Percentiles rank a stretch among this genome's conserved stretches.
Conservation (phyloP, 176 grass and related monocot genomes). For the Phragmites australis region DNA sequence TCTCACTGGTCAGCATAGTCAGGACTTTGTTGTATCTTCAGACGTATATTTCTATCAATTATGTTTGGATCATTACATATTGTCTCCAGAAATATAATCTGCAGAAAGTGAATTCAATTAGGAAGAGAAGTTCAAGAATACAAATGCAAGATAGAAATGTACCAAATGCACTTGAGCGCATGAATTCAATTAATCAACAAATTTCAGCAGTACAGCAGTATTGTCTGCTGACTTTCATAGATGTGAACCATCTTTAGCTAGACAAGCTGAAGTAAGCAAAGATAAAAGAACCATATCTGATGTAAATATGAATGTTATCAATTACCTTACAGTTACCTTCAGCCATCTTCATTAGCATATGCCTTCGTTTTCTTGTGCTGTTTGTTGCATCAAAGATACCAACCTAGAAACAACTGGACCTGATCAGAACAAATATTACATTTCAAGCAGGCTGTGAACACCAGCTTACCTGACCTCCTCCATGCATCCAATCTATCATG, state of each 20-base stretch:
- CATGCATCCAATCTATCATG: slow-evolving; percentile 97
- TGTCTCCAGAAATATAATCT: slow-evolving; percentile 99
- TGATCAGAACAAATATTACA: slow-evolving; percentile 36
- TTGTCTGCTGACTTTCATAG: slow-evolving; percentile 23
- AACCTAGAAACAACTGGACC: slow-evolving; percentile 59
- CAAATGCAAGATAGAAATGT: slow-evolving; percentile 4
- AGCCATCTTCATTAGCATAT: slow-evolving; percentile 96
- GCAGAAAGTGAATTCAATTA: slow-evolving; percentile 34
- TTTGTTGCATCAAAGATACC: slow-evolving; percentile 99
- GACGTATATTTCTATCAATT: slow-evolving; percentile 92
- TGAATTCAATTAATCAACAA: slow-evolving; percentile 10
- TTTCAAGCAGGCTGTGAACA: slow-evolving; percentile 38
- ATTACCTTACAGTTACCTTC: slow-evolving; percentile 98
- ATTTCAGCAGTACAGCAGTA: neutral
- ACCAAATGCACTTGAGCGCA: slow-evolving; percentile 24
- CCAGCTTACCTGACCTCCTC: slow-evolving; percentile 83
- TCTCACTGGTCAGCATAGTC: slow-evolving; percentile 92
- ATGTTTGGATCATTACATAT: slow-evolving; percentile 92
- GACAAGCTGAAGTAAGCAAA: slow-evolving; percentile 26
- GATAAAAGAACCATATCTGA: slow-evolving; percentile 8
- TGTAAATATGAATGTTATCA: slow-evolving; percentile 21
- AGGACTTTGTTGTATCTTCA: slow-evolving; percentile 99
- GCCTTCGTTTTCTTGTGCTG: slow-evolving; percentile 73
- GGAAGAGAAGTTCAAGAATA: slow-evolving; percentile 39
- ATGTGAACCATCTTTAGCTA: slow-evolving; percentile 25